These are phyloP conservation scores for Platanthera zijinensis DNA, from an alignment of 106 monocot genomes.

Conservation along the genomic window DNA sequence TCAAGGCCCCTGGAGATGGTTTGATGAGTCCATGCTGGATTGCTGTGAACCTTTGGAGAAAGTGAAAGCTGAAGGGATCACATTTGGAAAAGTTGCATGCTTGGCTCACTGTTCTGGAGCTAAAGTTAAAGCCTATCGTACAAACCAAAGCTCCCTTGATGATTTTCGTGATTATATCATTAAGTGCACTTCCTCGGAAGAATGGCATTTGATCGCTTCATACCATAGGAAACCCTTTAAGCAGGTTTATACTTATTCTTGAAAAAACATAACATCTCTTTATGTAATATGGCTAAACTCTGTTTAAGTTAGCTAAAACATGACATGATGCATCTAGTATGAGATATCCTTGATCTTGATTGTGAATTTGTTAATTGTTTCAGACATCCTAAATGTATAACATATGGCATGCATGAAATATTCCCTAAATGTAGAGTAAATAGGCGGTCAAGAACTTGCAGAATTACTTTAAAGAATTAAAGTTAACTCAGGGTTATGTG, in stretches of 20 bases:
- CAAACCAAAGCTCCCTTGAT: slow-evolving; percentile 56
- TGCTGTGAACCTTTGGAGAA: slow-evolving; percentile 94
- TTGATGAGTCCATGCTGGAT: slow-evolving; percentile 95
- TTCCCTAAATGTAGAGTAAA: not conserved
- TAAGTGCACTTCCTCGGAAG: slow-evolving; percentile 60
- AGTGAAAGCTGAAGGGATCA: slow-evolving; percentile 78
- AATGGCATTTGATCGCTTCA: slow-evolving; percentile 77
- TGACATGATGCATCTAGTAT: not conserved
- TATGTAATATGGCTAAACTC: not conserved
- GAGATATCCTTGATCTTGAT: not conserved
- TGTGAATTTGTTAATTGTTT: not conserved
- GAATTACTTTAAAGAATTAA: not conserved
- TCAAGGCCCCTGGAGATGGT: slow-evolving; percentile 85
- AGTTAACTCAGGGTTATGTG: not conserved
- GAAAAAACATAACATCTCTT: not conserved
- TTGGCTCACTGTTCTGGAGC: slow-evolving; percentile 93
- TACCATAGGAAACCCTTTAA: slow-evolving; percentile 68
- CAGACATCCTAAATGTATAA: slow-evolving; percentile 1
- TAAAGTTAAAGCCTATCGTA: slow-evolving; percentile 64
- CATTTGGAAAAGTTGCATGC: slow-evolving; percentile 87
- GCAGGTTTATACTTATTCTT: slow-evolving; percentile 49
- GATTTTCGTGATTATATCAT: slow-evolving; percentile 75
- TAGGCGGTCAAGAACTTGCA: not conserved
- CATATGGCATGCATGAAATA: not conserved
- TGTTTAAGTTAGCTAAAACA: not conserved